Conservation (phyloP, 495 filamentous ascomycete species). For the Aspergillus leporis region DNA sequence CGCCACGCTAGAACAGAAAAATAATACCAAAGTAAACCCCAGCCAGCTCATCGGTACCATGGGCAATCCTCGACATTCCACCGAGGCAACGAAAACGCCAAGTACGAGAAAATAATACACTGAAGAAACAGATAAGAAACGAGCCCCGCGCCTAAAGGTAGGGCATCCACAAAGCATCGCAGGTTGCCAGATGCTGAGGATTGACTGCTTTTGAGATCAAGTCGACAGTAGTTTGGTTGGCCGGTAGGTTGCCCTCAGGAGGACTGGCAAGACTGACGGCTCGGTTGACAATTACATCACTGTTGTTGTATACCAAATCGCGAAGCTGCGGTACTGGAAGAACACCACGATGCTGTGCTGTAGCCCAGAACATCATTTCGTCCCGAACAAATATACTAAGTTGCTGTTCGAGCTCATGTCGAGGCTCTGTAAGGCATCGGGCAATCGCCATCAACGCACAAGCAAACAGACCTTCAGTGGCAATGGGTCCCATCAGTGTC, state of each 20-base stretch:
- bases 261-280: constrained; percentile 75
- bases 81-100: constrained; percentile 13
- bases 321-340: constrained; percentile 72
- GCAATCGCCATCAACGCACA: constrained; percentile 93
- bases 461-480: constrained; percentile 92
- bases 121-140: constrained; percentile 20
- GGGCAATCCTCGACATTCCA: constrained; percentile 14
- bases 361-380: constrained; percentile 98
- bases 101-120: constrained; percentile 19
- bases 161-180: constrained; percentile 96
- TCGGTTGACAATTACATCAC: constrained; percentile 85
- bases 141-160: constrained; percentile 64
- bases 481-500: constrained; percentile 90
- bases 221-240: constrained; percentile 96
- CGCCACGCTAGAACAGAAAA: constrained; percentile 37
- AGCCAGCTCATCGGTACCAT: constrained; percentile 19
- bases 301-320: constrained; percentile 84
- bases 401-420: constrained; percentile 85
- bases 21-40: constrained; percentile 22
- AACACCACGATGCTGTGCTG: constrained; percentile 68
- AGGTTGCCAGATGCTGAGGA: constrained; percentile 76
- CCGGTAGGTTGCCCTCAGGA: constrained; percentile 71
- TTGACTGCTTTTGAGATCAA: constrained; percentile 82
- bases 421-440: constrained; percentile 89
- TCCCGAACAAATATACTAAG: constrained; percentile 92